phyloP scores from a whole-genome alignment of 2,329 filamentous ascomycete species.

The Fusarium chuoi region DNA sequence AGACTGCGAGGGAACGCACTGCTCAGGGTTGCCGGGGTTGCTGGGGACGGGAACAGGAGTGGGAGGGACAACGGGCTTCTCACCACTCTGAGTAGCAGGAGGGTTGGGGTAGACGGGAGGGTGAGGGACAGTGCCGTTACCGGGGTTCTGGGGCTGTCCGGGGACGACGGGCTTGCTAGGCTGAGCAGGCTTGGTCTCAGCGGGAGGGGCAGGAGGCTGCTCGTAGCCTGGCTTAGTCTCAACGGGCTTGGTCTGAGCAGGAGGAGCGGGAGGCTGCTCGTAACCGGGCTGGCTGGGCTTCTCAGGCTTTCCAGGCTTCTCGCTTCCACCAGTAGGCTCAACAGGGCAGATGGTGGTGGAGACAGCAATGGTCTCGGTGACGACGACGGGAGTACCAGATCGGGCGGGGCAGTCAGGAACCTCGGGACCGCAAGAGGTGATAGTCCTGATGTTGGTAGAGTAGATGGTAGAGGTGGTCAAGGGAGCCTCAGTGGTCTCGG shows the following conservation, averaged over 20 bases:
- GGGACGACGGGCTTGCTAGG: conserved; percentile 18
- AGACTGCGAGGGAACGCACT: conserved; percentile 47
- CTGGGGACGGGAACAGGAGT: conserved; percentile 26
- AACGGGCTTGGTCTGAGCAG: conserved; percentile 14
- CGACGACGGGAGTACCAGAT: conserved; percentile 47
- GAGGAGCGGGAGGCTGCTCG: conserved; percentile 1
- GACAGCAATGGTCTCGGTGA: conserved; percentile 52
- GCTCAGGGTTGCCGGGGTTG: conserved; percentile 15
- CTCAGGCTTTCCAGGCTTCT: conserved; percentile 27
- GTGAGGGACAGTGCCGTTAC: conserved; percentile 38
- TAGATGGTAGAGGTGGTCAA: conserved; percentile 66
- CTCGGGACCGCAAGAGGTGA: conserved; percentile 69
- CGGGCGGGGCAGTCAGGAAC: conserved; percentile 70
- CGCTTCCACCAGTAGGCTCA: conserved; percentile 41
- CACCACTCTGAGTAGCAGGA: conserved; percentile 17
- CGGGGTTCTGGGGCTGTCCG: conserved; percentile 15
- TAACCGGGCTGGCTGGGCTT: neutral
- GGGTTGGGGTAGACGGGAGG: conserved; percentile 36
- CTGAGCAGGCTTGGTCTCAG: conserved; percentile 15
- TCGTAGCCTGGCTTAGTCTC: conserved; percentile 6
- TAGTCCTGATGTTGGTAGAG: conserved; percentile 67
- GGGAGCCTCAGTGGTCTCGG: conserved; percentile 51
- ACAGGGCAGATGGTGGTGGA: conserved; percentile 56
- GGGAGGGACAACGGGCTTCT: conserved; percentile 31
- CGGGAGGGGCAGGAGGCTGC: conserved; percentile 1